Conservation (phyloP, 164 flowering plant species). For the Vitis amurensis region DNA sequence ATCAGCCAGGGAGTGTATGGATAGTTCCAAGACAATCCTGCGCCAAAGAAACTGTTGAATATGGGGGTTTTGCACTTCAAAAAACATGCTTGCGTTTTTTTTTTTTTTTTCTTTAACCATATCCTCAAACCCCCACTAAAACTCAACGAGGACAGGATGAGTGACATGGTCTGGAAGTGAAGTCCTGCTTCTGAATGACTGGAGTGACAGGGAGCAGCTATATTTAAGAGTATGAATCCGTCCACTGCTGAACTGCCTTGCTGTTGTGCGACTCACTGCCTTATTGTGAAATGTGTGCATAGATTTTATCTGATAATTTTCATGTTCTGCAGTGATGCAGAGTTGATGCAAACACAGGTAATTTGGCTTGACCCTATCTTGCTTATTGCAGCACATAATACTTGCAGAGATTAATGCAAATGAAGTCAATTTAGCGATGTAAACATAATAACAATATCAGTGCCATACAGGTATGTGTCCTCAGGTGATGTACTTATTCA, state of each 20-base stretch:
- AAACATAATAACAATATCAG: no score
- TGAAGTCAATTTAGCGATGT: no score
- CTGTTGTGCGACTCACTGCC: background rate
- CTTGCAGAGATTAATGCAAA: no score
- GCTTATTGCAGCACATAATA: no score
- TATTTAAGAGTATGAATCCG: background rate
- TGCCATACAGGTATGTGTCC: no score
- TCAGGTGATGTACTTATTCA: no score
- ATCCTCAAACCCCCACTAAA: conserved; percentile 32
- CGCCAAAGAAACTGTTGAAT: conserved; percentile 92
- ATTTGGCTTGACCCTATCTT: background rate
- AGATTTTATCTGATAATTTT: background rate
- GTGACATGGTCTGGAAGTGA: background rate
- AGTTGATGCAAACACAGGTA: background rate
- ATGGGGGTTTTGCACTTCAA: conserved; percentile 54
- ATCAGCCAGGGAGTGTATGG: conserved; percentile 54
- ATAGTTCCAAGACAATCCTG: conserved; percentile 83
- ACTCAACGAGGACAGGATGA: conserved; percentile 26
- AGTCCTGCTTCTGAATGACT: background rate
- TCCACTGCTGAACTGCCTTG: background rate
- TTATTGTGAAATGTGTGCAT: background rate
- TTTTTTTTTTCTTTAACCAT: conserved; percentile 18
- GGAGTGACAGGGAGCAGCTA: background rate
- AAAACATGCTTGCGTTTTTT: conserved; percentile 13
- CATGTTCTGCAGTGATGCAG: background rate